Percentiles rank a stretch among this genome's conserved stretches.
Conservation (phyloP, 805 yeast species). For the Lipomyces lipofer region DNA sequence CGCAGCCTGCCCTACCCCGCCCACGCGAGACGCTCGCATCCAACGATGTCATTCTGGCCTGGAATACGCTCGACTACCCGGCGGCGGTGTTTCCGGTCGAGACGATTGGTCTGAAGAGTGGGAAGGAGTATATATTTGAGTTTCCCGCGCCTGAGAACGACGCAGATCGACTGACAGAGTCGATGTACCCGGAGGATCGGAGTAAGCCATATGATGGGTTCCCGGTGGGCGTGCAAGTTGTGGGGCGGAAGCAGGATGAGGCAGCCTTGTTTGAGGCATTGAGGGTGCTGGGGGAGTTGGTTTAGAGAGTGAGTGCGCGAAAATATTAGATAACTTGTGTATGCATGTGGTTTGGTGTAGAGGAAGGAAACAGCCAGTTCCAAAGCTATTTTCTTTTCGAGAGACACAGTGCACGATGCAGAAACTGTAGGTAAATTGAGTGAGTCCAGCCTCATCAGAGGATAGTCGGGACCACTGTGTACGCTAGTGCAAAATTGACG, state of each 20-base stretch:
- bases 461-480: no score
- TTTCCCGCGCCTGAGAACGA: slow-evolving; percentile 22
- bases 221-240: slow-evolving; percentile 34
- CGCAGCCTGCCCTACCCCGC: slow-evolving; percentile 40
- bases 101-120: slow-evolving; percentile 12
- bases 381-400: no score
- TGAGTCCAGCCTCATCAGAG: no score
- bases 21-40: slow-evolving; percentile 29
- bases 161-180: slow-evolving; percentile 19
- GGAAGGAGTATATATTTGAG: slow-evolving; percentile 28
- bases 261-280: slow-evolving; percentile 26
- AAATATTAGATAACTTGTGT: no score
- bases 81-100: slow-evolving; percentile 29
- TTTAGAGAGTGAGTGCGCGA: not conserved
- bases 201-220: slow-evolving; percentile 29
- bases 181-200: slow-evolving; percentile 25
- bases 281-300: slow-evolving; percentile 14
- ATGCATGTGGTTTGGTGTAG: no score
- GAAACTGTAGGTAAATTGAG: no score
- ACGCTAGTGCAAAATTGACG: no score
- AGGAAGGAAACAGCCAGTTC: no score
- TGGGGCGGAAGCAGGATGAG: slow-evolving; percentile 32
- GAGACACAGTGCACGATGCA: no score
- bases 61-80: slow-evolving; percentile 33
- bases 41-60: slow-evolving; percentile 25